These are phyloP conservation scores for Lentinula edodes DNA, from an alignment of 768 basidiomycete genomes.

Conservation along the genomic window DNA sequence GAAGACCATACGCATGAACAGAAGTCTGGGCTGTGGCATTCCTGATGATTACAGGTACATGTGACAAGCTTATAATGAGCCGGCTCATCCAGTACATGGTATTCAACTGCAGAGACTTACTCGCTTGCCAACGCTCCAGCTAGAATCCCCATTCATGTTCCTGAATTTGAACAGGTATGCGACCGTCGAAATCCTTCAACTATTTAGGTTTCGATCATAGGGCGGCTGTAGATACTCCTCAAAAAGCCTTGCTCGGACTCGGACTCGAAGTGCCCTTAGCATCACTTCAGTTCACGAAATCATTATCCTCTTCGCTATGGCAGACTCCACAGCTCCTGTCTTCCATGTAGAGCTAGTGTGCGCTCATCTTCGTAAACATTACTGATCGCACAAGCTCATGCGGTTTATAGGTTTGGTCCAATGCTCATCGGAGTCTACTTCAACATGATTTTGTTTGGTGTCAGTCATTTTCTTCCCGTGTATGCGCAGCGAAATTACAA, in stretches of 20 bases:
- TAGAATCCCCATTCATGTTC: neutral
- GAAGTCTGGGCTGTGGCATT: neutral
- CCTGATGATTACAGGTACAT: neutral
- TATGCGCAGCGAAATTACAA: neutral
- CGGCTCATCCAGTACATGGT: neutral
- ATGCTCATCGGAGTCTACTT: constrained; percentile 7
- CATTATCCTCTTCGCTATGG: neutral
- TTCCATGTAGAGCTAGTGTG: constrained; percentile 4
- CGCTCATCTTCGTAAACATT: neutral
- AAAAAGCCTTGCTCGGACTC: neutral
- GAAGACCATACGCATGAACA: too few relatives aligned
- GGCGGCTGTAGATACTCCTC: neutral
- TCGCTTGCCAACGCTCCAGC: neutral
- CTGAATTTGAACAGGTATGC: neutral
- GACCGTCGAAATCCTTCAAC: neutral
- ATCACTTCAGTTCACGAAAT: neutral
- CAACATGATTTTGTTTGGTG: constrained; percentile 5
- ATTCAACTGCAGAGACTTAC: neutral
- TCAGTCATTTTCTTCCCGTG: neutral
- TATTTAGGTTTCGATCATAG: neutral
- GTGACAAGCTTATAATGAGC: neutral
- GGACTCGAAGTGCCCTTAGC: neutral
- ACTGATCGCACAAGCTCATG: neutral
- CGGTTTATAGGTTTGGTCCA: neutral
- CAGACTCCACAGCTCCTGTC: neutral